Evolutionary conservation across 2,329 filamentous ascomycete species (phyloP), one percentile per base, ranked within the genome.

Genomic region (Phyllosticta ampelicida): DNA sequence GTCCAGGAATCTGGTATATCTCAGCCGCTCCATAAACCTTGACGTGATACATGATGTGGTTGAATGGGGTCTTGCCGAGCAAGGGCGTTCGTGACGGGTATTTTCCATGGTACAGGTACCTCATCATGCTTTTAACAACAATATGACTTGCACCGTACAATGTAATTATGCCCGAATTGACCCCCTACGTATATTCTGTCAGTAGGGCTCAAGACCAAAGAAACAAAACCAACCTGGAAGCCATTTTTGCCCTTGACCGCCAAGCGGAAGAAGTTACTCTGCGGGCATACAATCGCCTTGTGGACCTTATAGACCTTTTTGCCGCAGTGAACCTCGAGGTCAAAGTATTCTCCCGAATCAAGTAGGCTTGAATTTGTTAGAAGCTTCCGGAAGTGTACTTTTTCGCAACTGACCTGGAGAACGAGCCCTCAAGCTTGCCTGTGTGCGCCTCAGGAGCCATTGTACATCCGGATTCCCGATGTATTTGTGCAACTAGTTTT

Each of bases 51-150:
- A 36, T 36, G 10, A 36, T 11, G 10, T 13, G 10, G 10, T 11
- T 11, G 30, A 36, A 36, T 36, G 30, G 10, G 30, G 10, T 11
- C 13, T 36, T 16, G 3, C 23, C 23, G 23, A 10, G 9, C 13
- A 36, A 5, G 9, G 8, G 13, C 30, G 30, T 11, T 26, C 8
- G 9, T 3, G 30, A 10, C 13, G 10, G 10, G 30, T 58, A 58
- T 1, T 11, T 62, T 62, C 65, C 8, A 9, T 21, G 50, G 44
- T 61, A 61, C n/a, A 60, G 28, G 57, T 29, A 61, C n/a, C 48
- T 10, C 3, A 61, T 2, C 53, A 60, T 51, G 16, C 57, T 53
- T 16, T 54, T 18, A 6, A 60, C 53, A 10, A 36, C 21, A 11
- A 23, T n/a, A 6, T 51, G 58, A 13, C 55, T 29, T 21, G 44